Conservation (phyloP, 2,329 filamentous ascomycete species). For the Amphichorda felina region DNA sequence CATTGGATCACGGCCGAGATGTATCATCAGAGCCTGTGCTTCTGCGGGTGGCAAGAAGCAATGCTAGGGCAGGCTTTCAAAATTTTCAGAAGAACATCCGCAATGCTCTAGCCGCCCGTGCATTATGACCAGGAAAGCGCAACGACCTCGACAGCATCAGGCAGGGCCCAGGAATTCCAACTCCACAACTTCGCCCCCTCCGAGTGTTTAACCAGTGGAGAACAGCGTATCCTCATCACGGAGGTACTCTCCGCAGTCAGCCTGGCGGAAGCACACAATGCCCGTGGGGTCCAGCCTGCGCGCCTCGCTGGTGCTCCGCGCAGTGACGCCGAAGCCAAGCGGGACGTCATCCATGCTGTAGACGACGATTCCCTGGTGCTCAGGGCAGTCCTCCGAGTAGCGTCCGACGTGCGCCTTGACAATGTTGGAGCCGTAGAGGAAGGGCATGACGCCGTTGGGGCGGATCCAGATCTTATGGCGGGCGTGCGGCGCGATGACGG, state of each 20-base stretch:
- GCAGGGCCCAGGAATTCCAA: too few species aligned
- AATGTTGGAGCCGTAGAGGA: constrained; percentile 86
- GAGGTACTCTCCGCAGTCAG: constrained; percentile 89
- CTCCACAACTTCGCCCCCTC: background rate
- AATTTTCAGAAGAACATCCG: too few species aligned
- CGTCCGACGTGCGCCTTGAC: constrained; percentile 48
- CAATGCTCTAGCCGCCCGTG: too few species aligned
- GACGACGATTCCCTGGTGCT: constrained; percentile 74
- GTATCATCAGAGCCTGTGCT: too few species aligned
- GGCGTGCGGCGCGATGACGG: constrained; percentile 80
- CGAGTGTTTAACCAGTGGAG: constrained; percentile 30
- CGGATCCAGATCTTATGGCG: constrained; percentile 97
- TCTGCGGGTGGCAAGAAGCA: too few species aligned
- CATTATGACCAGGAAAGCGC: too few species aligned
- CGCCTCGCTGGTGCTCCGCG: constrained; percentile 75
- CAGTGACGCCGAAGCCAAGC: constrained; percentile 86
- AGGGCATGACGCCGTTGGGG: constrained; percentile 93
- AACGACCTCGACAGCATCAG: too few species aligned
- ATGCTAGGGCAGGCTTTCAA: too few species aligned
- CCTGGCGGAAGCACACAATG: constrained; percentile 81
- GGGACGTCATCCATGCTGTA: constrained; percentile 87
- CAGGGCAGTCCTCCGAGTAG: constrained; percentile 13
- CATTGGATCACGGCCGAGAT: too few species aligned
- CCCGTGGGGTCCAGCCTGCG: constrained; percentile 81
- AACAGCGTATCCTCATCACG: constrained; percentile 66